Conservation (phyloP, 345 rosid genomes). For the Linum trigynum region DNA sequence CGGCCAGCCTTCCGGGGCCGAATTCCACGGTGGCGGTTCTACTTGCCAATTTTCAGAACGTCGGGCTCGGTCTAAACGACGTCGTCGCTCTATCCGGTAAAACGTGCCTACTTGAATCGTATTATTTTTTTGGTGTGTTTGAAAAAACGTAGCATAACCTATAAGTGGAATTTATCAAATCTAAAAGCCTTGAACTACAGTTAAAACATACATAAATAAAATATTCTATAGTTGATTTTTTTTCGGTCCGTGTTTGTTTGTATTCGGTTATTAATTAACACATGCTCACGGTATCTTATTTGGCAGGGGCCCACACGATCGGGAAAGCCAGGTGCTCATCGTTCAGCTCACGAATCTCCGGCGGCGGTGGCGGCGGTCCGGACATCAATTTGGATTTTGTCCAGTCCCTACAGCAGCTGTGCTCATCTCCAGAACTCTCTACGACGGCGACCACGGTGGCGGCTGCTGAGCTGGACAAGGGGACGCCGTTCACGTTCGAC, state of each 20-base stretch:
- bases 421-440: constrained; percentile 22
- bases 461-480: constrained; percentile 56
- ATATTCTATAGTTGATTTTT: too few relatives aligned
- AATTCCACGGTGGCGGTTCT: constrained; percentile 51
- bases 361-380: constrained; percentile 20
- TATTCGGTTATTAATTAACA: too few relatives aligned
- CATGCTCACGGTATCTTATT: too few relatives aligned
- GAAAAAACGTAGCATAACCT: too few relatives aligned
- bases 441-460: constrained; percentile 6
- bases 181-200: too few relatives aligned
- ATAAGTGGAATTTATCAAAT: too few relatives aligned
- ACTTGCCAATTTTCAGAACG: constrained; percentile 51
- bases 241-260: too few relatives aligned
- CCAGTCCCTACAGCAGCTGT: constrained; percentile 52
- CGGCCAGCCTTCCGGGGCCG: constrained; percentile 58
- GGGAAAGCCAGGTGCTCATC: constrained; percentile 77
- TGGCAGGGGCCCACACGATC: constrained; percentile 65
- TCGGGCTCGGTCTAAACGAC: constrained; percentile 57
- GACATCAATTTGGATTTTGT: constrained; percentile 48
- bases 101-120: too few relatives aligned
- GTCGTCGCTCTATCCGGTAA: constrained; percentile 74
- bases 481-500: constrained; percentile 68
- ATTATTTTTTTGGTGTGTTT: too few relatives aligned
- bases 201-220: too few relatives aligned
- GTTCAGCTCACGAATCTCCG: constrained; percentile 45